Conservation (phyloP, 352 stramenopile genomes). For the Globisporangium megalacanthum region DNA sequence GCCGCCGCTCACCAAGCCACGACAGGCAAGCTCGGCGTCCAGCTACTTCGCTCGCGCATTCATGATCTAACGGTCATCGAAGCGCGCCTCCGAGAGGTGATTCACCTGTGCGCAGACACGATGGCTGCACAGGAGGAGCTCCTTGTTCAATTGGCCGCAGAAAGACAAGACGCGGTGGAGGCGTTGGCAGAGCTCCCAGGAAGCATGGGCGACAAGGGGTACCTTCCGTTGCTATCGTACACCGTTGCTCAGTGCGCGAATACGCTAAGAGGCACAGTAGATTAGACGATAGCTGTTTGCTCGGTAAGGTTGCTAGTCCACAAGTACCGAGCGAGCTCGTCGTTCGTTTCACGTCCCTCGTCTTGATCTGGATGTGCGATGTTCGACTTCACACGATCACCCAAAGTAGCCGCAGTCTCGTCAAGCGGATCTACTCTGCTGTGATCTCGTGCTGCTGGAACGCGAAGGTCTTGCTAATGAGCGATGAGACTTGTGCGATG, state of each 20-base stretch:
- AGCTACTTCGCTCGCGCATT: background rate
- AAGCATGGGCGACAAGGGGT: too few species aligned
- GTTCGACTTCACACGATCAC: background rate
- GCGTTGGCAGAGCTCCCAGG: too few species aligned
- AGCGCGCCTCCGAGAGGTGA: background rate
- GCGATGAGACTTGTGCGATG: background rate
- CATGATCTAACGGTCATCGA: background rate
- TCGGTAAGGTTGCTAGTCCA: background rate
- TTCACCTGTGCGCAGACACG: background rate
- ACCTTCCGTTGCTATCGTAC: background rate
- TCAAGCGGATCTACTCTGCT: background rate
- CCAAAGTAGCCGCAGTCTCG: background rate
- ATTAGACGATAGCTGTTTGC: background rate
- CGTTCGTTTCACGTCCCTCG: background rate
- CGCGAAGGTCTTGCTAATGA: background rate
- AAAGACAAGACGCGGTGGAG: too few species aligned
- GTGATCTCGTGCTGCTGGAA: background rate
- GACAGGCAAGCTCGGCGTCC: too few species aligned
- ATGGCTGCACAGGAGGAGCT: background rate
- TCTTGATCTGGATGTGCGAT: background rate
- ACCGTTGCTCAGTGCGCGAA: background rate
- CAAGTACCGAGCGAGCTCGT: background rate
- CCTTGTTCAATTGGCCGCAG: background rate
- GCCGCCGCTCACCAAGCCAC: background rate
- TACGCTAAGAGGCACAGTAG: background rate